Percentiles rank a stretch among this genome's conserved stretches.
Evolutionary conservation across 805 yeast genomes (phyloP).

Genomic region (Teunomyces tritomae): DNA sequence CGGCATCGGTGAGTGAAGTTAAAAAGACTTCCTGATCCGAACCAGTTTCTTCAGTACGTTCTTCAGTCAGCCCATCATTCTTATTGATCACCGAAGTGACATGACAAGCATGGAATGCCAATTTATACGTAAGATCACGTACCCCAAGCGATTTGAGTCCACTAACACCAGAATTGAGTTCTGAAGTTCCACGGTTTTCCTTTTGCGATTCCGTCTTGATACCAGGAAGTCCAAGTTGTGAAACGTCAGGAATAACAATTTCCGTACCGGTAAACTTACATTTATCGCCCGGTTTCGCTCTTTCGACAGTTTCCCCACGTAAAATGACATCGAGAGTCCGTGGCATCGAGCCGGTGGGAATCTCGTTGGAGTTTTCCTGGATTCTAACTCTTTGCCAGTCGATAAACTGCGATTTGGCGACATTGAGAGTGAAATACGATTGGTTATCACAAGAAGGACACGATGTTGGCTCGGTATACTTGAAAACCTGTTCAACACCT

Average conservation of each 20-base stretch:
- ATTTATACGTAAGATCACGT: constrained; percentile 85
- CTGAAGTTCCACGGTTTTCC: constrained; percentile 64
- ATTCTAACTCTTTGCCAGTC: constrained; percentile 97
- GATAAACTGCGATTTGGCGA: constrained; percentile 78
- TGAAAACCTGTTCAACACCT: constrained; percentile 89
- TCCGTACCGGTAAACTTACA: constrained; percentile 92
- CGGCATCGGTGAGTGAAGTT: constrained; percentile 74
- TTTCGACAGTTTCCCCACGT: constrained; percentile 91
- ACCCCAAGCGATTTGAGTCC: constrained; percentile 91
- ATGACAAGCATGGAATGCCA: constrained; percentile 90
- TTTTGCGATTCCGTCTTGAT: constrained; percentile 80
- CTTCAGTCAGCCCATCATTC: constrained; percentile 14
- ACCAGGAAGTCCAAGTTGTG: constrained; percentile 94
- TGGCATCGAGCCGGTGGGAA: constrained; percentile 99
- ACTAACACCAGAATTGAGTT: constrained; percentile 78
- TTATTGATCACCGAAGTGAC: constrained; percentile 61
- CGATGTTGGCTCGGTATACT: constrained; percentile 89
- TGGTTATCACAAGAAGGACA: constrained; percentile 91
- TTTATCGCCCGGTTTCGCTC: constrained; percentile 96
- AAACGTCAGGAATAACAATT: constrained; percentile 90
- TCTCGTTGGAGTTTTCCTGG: constrained; percentile 94
- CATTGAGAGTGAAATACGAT: constrained; percentile 78
- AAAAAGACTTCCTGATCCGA: constrained; percentile 71
- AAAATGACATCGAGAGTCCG: constrained; percentile 89
- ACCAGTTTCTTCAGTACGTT: constrained; percentile 10